Evolutionary conservation across 192 early-diverging fungal genomes (phyloP).

Genomic region (Globomyces pollinis-pini): DNA sequence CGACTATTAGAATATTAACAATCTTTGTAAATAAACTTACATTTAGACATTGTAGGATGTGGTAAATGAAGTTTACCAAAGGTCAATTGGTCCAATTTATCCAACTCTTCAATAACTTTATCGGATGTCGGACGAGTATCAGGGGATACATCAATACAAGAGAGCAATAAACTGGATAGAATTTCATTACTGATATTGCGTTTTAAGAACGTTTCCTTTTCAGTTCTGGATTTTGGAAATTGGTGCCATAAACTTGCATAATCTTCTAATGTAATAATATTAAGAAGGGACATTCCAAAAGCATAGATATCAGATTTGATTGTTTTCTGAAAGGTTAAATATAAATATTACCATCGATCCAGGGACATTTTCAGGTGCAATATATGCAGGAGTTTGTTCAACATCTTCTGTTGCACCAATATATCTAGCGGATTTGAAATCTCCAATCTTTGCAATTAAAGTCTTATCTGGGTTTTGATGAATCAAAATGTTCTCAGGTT

Average conservation of each 20-base stretch:
- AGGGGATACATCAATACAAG: no score
- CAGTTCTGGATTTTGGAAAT: background rate
- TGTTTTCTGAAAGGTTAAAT: no score
- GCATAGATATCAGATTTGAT: slow-evolving; percentile 10
- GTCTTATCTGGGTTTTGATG: background rate
- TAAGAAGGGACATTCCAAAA: background rate
- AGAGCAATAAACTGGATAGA: no score
- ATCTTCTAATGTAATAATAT: slow-evolving; percentile 4
- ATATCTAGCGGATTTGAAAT: background rate
- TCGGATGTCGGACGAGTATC: no score
- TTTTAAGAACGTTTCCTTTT: slow-evolving; percentile 1
- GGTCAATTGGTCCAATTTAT: no score
- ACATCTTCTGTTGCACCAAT: background rate
- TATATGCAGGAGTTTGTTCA: background rate
- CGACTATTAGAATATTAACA: no score
- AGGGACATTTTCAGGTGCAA: slow-evolving; percentile 2
- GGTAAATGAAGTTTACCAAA: no score
- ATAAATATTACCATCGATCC: background rate
- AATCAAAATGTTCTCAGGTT: background rate
- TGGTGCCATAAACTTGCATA: background rate
- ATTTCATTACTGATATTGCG: no score
- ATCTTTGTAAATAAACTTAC: no score
- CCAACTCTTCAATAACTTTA: no score
- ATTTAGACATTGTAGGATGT: no score
- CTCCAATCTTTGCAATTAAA: slow-evolving; percentile 3